These are phyloP conservation scores for Pythium scleroteichum DNA, from an alignment of 352 stramenopile genomes.

Conservation along the genomic window DNA sequence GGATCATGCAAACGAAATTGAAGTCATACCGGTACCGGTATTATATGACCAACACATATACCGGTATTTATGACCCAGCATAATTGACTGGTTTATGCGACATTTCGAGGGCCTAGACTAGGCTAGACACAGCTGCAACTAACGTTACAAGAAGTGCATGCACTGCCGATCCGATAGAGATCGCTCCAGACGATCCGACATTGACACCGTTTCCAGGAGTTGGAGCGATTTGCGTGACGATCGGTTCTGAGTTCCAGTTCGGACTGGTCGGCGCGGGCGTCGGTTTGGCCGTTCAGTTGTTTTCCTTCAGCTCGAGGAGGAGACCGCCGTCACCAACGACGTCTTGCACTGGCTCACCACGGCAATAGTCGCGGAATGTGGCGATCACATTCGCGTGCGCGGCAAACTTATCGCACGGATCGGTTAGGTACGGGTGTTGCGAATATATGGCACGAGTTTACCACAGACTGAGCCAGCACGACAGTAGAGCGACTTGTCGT, in stretches of 20 bases:
- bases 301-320: not conserved
- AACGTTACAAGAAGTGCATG: no score
- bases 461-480: constrained; percentile 9
- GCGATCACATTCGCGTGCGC: constrained; percentile 18
- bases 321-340: constrained; percentile 18
- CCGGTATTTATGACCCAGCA: no score
- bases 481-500: constrained; percentile 17
- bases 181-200: no score
- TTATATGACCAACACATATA: no score
- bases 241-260: not conserved
- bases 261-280: constrained; percentile 18
- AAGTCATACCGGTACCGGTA: constrained; percentile 24
- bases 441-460: constrained; percentile 22
- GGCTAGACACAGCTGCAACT: no score
- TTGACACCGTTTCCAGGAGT: no score
- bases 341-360: constrained; percentile 16
- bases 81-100: no score
- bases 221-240: no score
- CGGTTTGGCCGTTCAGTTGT: constrained; percentile 14
- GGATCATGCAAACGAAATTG: constrained; percentile 22
- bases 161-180: no score
- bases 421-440: constrained; percentile 9
- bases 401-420: constrained; percentile 13
- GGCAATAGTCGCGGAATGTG: constrained; percentile 24
- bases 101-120: no score